These are phyloP conservation scores for Ambrosiella xylebori DNA, from an alignment of 2,329 filamentous ascomycete species.

Conservation along the genomic window DNA sequence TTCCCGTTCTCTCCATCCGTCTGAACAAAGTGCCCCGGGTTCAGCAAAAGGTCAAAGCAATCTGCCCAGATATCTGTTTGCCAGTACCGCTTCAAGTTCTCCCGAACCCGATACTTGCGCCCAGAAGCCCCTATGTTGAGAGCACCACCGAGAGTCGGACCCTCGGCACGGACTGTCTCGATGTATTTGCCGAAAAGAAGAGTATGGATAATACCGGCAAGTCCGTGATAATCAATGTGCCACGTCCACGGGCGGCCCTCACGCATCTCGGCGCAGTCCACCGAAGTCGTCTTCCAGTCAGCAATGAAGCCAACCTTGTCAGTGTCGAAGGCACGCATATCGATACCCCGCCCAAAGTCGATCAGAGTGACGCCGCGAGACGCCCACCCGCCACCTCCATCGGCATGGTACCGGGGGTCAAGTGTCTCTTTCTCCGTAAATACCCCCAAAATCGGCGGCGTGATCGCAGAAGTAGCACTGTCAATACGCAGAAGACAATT, in stretches of 20 bases:
- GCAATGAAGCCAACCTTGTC: slow-evolving; percentile 70
- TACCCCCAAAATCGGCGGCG: background rate
- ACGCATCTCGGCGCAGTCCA: slow-evolving; percentile 90
- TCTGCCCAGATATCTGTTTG: slow-evolving; percentile 79
- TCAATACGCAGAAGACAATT: slow-evolving; percentile 85
- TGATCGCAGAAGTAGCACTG: slow-evolving; percentile 20
- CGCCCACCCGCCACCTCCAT: slow-evolving; percentile 63
- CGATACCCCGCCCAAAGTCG: slow-evolving; percentile 86
- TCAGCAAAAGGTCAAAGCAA: slow-evolving; percentile 71
- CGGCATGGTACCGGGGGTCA: slow-evolving; percentile 48
- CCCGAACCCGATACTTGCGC: slow-evolving; percentile 62
- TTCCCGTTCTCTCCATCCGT: slow-evolving; percentile 31
- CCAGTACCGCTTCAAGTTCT: slow-evolving; percentile 88
- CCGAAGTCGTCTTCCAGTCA: slow-evolving; percentile 77
- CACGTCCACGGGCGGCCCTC: slow-evolving; percentile 92
- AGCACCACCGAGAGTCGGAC: slow-evolving; percentile 33
- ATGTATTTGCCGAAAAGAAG: slow-evolving; percentile 93
- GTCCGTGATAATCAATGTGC: slow-evolving; percentile 89
- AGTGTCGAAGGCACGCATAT: slow-evolving; percentile 68
- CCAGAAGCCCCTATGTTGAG: slow-evolving; percentile 29
- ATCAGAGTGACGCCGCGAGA: slow-evolving; percentile 71
- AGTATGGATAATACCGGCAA: slow-evolving; percentile 74
- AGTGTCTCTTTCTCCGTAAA: slow-evolving; percentile 22
- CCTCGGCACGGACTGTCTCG: slow-evolving; percentile 47
- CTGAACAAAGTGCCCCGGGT: slow-evolving; percentile 52